These are phyloP conservation scores for Boletus rubropictus DNA, from an alignment of 768 basidiomycete genomes.

Conservation along the genomic window DNA sequence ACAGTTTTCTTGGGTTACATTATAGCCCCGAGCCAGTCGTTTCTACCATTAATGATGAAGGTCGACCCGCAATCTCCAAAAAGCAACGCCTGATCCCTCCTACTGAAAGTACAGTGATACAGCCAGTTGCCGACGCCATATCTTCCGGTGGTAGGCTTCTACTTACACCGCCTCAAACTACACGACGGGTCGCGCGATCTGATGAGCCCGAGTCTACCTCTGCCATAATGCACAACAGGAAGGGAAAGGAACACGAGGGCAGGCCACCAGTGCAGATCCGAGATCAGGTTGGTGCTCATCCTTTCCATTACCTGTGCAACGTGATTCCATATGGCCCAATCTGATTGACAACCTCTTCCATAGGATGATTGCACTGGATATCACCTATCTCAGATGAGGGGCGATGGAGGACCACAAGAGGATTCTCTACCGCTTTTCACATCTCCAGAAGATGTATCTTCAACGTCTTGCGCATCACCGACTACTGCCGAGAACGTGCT, in stretches of 20 bases:
- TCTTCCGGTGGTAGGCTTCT: slow-evolving; percentile 1
- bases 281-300: slow-evolving; percentile 14
- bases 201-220: neutral
- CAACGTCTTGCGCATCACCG: slow-evolving; percentile 16
- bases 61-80: slow-evolving; percentile 23
- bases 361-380: neutral
- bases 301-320: neutral
- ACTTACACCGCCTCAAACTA: slow-evolving; percentile 28
- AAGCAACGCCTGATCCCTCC: slow-evolving; percentile 14
- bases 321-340: neutral
- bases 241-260: slow-evolving; percentile 26
- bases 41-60: slow-evolving; percentile 9
- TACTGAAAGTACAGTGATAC: neutral
- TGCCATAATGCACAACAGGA: slow-evolving; percentile 13
- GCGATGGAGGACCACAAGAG: neutral
- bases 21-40: slow-evolving; percentile 7
- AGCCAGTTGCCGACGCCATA: neutral
- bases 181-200: slow-evolving; percentile 5
- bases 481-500: slow-evolving; percentile 25
- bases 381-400: neutral
- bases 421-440: slow-evolving; percentile 20
- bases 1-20: slow-evolving; percentile 24
- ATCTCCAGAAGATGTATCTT: slow-evolving; percentile 9
- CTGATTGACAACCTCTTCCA: neutral
- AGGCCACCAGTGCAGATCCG: neutral